phyloP scores from a whole-genome alignment of 352 stramenopile species.

The Phytophthora sojae region DNA sequence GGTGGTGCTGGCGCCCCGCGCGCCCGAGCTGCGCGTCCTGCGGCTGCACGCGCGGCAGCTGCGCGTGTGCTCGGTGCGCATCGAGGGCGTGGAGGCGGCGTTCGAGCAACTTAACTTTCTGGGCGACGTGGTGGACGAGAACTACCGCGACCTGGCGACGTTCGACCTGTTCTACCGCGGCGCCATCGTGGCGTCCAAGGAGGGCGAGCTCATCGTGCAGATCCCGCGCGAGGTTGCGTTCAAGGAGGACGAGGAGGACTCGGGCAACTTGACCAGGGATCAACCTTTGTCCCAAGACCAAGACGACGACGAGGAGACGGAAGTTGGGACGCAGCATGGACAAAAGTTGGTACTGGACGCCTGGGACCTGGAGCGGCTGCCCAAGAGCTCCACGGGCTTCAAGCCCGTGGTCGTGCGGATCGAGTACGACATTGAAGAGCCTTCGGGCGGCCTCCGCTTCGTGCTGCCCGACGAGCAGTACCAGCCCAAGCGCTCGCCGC shows the following conservation, averaged over 20 bases:
- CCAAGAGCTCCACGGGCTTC: constrained; percentile 73
- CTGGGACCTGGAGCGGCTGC: constrained; percentile 78
- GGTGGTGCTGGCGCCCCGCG: constrained; percentile 74
- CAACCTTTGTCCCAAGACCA: constrained; percentile 42
- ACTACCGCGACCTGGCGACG: constrained; percentile 77
- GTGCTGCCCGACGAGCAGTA: constrained; percentile 72
- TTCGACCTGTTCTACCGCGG: constrained; percentile 90
- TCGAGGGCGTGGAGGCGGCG: constrained; percentile 60
- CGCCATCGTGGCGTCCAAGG: constrained; percentile 84
- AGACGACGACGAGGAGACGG: constrained; percentile 44
- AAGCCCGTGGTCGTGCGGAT: constrained; percentile 75
- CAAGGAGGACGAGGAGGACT: constrained; percentile 51
- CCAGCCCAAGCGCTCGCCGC: constrained; percentile 73
- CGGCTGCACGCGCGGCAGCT: constrained; percentile 82
- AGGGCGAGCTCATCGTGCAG: constrained; percentile 84
- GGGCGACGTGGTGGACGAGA: constrained; percentile 77
- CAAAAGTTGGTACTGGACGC: constrained; percentile 57
- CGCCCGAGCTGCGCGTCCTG: constrained; percentile 58
- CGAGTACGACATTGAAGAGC: constrained; percentile 84
- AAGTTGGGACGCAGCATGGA: constrained; percentile 40
- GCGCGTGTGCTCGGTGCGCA: constrained; percentile 58
- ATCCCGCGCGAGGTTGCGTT: constrained; percentile 70
- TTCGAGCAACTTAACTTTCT: constrained; percentile 89
- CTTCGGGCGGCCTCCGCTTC: constrained; percentile 72
- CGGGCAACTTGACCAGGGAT: constrained; percentile 46